These are phyloP conservation scores for Sporothrix luriei DNA, from an alignment of 2,329 filamentous ascomycete species.

Conservation along the genomic window DNA sequence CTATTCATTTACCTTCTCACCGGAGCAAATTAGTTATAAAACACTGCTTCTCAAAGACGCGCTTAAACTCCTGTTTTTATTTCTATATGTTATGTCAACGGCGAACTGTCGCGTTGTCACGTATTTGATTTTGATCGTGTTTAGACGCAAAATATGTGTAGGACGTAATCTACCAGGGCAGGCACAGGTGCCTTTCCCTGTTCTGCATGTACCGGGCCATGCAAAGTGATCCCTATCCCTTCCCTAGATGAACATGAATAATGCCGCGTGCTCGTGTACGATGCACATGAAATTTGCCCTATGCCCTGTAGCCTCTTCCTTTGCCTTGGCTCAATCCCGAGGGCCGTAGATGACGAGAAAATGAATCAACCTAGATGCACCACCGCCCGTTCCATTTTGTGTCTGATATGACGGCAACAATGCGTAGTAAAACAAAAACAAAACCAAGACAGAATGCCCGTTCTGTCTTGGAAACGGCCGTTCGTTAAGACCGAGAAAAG, in stretches of 20 bases:
- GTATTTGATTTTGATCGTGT: not conserved
- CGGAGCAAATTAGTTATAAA: too few relatives aligned
- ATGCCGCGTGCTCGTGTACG: slow-evolving; percentile 3
- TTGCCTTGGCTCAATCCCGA: not conserved
- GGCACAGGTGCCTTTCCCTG: not conserved
- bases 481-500: not conserved
- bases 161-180: too few relatives aligned
- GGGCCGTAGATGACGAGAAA: not conserved
- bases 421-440: not conserved
- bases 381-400: not conserved
- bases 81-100: too few relatives aligned
- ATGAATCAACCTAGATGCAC: not conserved
- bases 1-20: too few relatives aligned
- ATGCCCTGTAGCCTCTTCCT: not conserved
- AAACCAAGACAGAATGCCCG: not conserved
- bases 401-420: not conserved
- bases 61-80: too few relatives aligned
- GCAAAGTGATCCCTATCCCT: not conserved
- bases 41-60: too few relatives aligned
- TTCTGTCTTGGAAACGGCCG: not conserved
- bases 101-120: too few relatives aligned
- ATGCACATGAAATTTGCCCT: slow-evolving; percentile 13
- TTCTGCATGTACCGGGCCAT: not conserved
- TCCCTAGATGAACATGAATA: slow-evolving; percentile 2
- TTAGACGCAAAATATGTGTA: not conserved